phyloP scores from a whole-genome alignment of 768 basidiomycete species.

The Tylopilus sp. region DNA sequence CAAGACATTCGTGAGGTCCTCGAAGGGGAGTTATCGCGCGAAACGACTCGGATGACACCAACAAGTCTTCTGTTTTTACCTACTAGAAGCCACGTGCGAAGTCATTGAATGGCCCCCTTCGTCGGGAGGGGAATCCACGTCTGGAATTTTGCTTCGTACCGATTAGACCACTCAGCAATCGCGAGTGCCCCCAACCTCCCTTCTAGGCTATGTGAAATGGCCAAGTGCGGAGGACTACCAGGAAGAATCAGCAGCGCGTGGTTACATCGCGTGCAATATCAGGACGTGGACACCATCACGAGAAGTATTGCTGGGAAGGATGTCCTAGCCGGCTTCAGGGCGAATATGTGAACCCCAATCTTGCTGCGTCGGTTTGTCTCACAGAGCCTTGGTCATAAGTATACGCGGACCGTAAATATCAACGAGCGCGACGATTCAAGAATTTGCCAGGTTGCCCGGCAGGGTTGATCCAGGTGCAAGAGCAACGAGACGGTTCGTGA shows the following conservation, averaged over 20 bases:
- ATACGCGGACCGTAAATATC: constrained; percentile 71
- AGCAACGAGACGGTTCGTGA: constrained; percentile 30
- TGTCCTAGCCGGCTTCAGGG: constrained; percentile 65
- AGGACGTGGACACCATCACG: constrained; percentile 40
- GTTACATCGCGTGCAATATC: constrained; percentile 43
- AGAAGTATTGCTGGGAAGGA: constrained; percentile 64
- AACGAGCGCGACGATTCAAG: constrained; percentile 65
- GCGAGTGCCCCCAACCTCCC: constrained; percentile 2
- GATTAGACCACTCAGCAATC: constrained; percentile 55
- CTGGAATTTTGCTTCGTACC: constrained; percentile 36
- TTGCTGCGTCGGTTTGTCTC: not conserved
- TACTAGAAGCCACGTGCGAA: constrained; percentile 72
- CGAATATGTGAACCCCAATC: constrained; percentile 50
- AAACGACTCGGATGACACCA: constrained; percentile 9
- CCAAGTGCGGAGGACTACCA: constrained; percentile 69
- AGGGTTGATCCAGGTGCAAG: constrained; percentile 11
- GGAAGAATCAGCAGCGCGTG: constrained; percentile 62
- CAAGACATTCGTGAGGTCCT: constrained; percentile 51
- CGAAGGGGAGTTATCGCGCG: constrained; percentile 45
- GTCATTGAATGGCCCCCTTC: constrained; percentile 52
- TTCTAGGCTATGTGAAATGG: constrained; percentile 50
- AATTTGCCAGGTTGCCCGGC: constrained; percentile 51
- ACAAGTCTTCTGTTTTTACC: constrained; percentile 41
- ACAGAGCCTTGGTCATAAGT: constrained; percentile 33
- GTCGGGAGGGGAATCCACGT: not conserved